phyloP scores from a whole-genome alignment of 2,329 filamentous ascomycete genomes.

The Aureobasidium lini region DNA sequence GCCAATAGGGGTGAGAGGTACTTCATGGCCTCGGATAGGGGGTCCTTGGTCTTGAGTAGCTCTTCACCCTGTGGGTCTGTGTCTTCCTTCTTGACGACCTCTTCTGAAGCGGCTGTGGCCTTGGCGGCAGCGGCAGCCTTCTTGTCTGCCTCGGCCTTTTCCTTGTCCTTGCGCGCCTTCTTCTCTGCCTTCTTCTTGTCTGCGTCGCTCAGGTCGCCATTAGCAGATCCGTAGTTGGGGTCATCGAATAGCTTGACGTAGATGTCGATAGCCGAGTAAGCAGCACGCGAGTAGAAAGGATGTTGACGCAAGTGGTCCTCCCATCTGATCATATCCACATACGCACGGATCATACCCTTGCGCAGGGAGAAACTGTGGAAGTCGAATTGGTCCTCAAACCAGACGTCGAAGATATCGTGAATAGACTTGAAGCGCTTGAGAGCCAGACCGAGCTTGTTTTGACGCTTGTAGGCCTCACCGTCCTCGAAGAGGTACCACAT shows the following conservation, averaged over 20 bases:
- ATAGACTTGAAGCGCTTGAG: constrained; percentile 87
- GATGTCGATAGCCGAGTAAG: constrained; percentile 70
- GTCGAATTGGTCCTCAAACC: constrained; percentile 98
- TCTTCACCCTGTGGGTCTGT: constrained; percentile 77
- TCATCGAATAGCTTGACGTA: constrained; percentile 76
- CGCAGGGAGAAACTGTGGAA: constrained; percentile 97
- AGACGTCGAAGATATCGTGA: constrained; percentile 88
- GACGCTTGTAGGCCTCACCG: constrained; percentile 77
- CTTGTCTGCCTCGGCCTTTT: constrained; percentile 80
- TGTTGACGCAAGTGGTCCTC: constrained; percentile 87
- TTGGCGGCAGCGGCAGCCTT: constrained; percentile 37
- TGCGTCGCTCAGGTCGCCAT: constrained; percentile 72
- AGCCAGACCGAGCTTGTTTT: constrained; percentile 74
- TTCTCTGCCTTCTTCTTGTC: constrained; percentile 65
- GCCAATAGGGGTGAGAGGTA: constrained; percentile 77
- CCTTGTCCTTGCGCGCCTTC: constrained; percentile 68
- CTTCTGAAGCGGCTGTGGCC: constrained; percentile 50
- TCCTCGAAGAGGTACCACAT: constrained; percentile 97
- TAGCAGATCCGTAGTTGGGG: constrained; percentile 58
- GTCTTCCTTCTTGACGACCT: constrained; percentile 75
- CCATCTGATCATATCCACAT: constrained; percentile 95
- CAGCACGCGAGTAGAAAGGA: constrained; percentile 82
- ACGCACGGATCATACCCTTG: constrained; percentile 91
- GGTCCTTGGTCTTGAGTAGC: constrained; percentile 72
- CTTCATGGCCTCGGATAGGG: constrained; percentile 79